These are phyloP conservation scores for Dipodascus albidus DNA, from an alignment of 805 yeast genomes.

Conservation along the genomic window DNA sequence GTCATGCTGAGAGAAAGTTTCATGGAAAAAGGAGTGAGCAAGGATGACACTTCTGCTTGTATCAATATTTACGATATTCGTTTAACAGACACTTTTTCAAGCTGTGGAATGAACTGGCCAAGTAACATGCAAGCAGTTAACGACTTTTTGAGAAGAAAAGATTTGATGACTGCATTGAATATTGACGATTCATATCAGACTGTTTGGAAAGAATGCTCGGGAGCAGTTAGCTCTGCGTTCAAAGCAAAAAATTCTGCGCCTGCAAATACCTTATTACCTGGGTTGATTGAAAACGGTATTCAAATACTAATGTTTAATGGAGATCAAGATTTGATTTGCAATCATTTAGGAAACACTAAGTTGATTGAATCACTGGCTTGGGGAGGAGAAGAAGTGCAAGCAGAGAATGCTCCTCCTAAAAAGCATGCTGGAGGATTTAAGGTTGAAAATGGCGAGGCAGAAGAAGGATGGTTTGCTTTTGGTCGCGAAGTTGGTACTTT, in stretches of 20 bases:
- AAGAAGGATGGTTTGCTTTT: constrained; percentile 36
- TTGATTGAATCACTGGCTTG: constrained; percentile 52
- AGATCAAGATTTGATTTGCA: constrained; percentile 81
- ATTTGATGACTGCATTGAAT: constrained; percentile 43
- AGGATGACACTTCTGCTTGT: constrained; percentile 37
- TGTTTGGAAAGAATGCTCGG: constrained; percentile 73
- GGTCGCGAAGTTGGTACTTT: constrained; percentile 33
- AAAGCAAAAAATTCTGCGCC: constrained; percentile 44
- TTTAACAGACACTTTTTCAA: constrained; percentile 59
- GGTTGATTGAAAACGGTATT: constrained; percentile 36
- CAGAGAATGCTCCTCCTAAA: neutral
- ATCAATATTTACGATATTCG: constrained; percentile 75
- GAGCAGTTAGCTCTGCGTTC: constrained; percentile 42
- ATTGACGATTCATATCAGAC: constrained; percentile 25
- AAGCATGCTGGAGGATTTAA: constrained; percentile 21
- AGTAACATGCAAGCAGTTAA: constrained; percentile 38
- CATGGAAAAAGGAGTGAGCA: constrained; percentile 7
- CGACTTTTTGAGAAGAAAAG: constrained; percentile 36
- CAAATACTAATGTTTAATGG: constrained; percentile 76
- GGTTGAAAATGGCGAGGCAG: constrained; percentile 17
- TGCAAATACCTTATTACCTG: constrained; percentile 56
- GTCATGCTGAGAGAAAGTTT: constrained; percentile 23
- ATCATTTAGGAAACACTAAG: constrained; percentile 61
- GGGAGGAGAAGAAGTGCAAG: constrained; percentile 34
- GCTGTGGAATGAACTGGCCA: constrained; percentile 95